Percentiles rank a stretch among this genome's conserved stretches.
These are phyloP conservation scores for Iberis pinnata DNA, from an alignment of 345 rosid genomes.

Conservation along the genomic window DNA sequence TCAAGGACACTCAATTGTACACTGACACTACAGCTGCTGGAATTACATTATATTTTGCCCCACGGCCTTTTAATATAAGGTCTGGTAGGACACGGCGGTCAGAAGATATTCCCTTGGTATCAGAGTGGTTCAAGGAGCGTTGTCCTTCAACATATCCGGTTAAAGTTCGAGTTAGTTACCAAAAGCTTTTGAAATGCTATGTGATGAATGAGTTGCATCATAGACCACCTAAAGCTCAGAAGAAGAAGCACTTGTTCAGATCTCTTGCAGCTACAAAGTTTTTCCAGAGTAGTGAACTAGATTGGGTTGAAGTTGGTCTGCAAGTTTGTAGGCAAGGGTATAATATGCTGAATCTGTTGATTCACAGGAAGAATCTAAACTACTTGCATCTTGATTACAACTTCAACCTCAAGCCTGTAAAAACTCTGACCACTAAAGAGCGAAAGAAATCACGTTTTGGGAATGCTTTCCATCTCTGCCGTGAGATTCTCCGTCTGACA, in stretches of 20 bases:
- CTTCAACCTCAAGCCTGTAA: conserved; percentile 82
- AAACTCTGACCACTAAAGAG: conserved; percentile 85
- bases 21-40: conserved; percentile 90
- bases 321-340: conserved; percentile 94
- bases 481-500: conserved; percentile 72
- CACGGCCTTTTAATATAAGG: conserved; percentile 85
- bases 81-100: conserved; percentile 80
- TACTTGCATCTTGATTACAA: conserved; percentile 86
- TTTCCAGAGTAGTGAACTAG: conserved; percentile 84
- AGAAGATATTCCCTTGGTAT: conserved; percentile 87
- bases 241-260: conserved; percentile 79
- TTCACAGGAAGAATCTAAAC: conserved; percentile 75
- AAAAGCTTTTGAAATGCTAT: conserved; percentile 74
- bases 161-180: conserved; percentile 88
- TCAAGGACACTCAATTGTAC: conserved; percentile 62
- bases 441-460: conserved; percentile 85
- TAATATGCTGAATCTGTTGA: conserved; percentile 81
- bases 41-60: conserved; percentile 67
- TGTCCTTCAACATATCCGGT: conserved; percentile 84
- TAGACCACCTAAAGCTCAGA: conserved; percentile 88
- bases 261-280: conserved; percentile 84
- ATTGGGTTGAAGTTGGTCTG: conserved; percentile 90
- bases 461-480: conserved; percentile 91
- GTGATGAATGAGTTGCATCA: conserved; percentile 84
- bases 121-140: conserved; percentile 97